Conservation (phyloP, 495 filamentous ascomycete species). For the Penicillium samsonianum region DNA sequence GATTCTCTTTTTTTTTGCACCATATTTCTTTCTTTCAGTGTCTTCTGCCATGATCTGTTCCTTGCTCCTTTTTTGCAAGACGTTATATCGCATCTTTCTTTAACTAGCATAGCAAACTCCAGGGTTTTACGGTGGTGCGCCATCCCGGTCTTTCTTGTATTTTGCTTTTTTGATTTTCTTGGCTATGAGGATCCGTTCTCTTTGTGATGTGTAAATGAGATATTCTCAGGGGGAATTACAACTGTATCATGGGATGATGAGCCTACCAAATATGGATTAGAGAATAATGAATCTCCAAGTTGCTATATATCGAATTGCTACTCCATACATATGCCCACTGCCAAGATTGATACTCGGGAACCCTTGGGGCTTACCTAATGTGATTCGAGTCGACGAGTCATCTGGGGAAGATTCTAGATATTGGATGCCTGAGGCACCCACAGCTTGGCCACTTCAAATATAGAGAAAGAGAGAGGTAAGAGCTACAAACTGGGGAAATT, state of each 20-base stretch:
- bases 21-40: constrained; percentile 16
- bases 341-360: not conserved
- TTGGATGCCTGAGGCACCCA: not conserved
- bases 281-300: not conserved
- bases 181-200: constrained; percentile 1
- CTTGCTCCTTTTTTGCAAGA: constrained; percentile 12
- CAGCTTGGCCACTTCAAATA: not conserved
- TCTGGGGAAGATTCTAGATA: not conserved
- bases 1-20: constrained; percentile 17
- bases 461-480: not conserved
- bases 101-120: constrained; percentile 34
- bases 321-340: not conserved
- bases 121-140: constrained; percentile 26
- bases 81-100: constrained; percentile 25
- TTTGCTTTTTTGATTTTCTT: constrained; percentile 12
- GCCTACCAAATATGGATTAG: not conserved
- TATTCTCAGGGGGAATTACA: not conserved
- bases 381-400: not conserved
- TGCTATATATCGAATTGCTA: not conserved
- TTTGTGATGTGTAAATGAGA: constrained; percentile 5
- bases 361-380: not conserved
- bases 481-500: not conserved
- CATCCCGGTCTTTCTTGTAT: constrained; percentile 20
- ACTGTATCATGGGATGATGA: constrained; percentile 3
- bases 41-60: constrained; percentile 12